Percentiles rank a stretch among this genome's conserved stretches.
Evolutionary conservation across 2,329 filamentous ascomycete genomes (phyloP).

Genomic region (Cryoendolithus antarcticus): DNA sequence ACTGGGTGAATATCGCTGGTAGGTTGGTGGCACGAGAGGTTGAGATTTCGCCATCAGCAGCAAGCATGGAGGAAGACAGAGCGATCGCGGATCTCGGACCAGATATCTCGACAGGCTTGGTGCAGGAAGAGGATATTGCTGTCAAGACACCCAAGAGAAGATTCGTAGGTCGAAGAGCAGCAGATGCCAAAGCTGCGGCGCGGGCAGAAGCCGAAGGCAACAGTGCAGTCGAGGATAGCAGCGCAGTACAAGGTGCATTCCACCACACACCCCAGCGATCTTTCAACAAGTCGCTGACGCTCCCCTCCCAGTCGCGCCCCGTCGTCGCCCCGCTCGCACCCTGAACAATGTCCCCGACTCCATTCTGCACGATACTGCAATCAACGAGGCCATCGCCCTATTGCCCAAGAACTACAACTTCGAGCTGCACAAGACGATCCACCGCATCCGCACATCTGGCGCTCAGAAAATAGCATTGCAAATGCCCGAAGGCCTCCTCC

Average conservation of each 20-base stretch:
- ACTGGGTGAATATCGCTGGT: no score
- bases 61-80: conserved; percentile 62
- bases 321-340: conserved; percentile 62
- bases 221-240: conserved; percentile 43
- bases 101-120: conserved; percentile 52
- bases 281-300: no score
- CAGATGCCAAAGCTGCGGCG: conserved; percentile 47
- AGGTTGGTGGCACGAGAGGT: no score
- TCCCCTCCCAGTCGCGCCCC: conserved; percentile 47
- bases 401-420: conserved; percentile 96
- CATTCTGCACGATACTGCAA: conserved; percentile 71
- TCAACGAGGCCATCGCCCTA: conserved; percentile 76
- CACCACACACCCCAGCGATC: no score
- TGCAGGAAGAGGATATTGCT: conserved; percentile 34
- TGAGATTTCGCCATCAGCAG: no score
- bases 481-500: conserved; percentile 85
- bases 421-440: conserved; percentile 96
- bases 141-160: conserved; percentile 73
- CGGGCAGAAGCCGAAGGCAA: conserved; percentile 28
- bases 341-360: conserved; percentile 82
- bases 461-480: conserved; percentile 85
- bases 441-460: conserved; percentile 69
- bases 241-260: conserved; percentile 54
- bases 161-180: conserved; percentile 74
- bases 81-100: conserved; percentile 58